Percentiles rank a stretch among this genome's conserved stretches.
Conservation (phyloP, 257 asterid species). For the Linderniella brevidens region DNA sequence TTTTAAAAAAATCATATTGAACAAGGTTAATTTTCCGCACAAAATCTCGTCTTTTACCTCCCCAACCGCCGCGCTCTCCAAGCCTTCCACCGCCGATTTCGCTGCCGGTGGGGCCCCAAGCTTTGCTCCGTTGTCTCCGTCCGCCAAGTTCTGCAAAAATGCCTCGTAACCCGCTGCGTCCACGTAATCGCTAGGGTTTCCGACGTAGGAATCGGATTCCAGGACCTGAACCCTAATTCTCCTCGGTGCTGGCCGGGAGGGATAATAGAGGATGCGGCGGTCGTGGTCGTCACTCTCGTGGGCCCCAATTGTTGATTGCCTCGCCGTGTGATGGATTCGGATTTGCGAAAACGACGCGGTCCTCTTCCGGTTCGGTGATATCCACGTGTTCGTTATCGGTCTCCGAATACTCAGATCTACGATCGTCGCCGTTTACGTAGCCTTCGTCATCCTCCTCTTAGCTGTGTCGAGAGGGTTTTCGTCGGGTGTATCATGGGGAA, state of each 20-base stretch:
- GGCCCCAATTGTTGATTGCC: constrained; percentile 28
- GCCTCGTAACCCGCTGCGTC: constrained; percentile 86
- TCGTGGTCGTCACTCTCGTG: constrained; percentile 38
- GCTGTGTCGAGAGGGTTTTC: constrained; percentile 10
- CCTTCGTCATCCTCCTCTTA: constrained; percentile 22
- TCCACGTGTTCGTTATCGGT: constrained; percentile 17
- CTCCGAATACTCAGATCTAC: constrained; percentile 24
- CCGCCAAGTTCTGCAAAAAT: constrained; percentile 66
- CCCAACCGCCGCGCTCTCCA: constrained; percentile 36
- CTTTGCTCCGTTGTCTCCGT: constrained; percentile 48
- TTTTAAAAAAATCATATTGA: too few species aligned
- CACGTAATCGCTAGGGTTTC: constrained; percentile 85
- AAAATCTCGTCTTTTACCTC: constrained; percentile 23
- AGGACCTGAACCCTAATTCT: constrained; percentile 49
- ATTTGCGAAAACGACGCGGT: too few species aligned
- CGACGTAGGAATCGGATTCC: constrained; percentile 49
- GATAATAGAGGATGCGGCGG: constrained; percentile 50
- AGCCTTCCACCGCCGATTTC: constrained; percentile 41
- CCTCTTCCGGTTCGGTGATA: constrained; percentile 20
- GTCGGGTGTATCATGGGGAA: constrained; percentile 18
- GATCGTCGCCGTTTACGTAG: constrained; percentile 12
- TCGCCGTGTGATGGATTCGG: constrained; percentile 18
- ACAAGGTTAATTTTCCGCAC: too few species aligned
- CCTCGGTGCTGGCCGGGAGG: constrained; percentile 39
- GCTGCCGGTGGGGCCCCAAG: constrained; percentile 94